phyloP scores from a whole-genome alignment of 2,329 filamentous ascomycete genomes.

The Cladophialophora yegresii region DNA sequence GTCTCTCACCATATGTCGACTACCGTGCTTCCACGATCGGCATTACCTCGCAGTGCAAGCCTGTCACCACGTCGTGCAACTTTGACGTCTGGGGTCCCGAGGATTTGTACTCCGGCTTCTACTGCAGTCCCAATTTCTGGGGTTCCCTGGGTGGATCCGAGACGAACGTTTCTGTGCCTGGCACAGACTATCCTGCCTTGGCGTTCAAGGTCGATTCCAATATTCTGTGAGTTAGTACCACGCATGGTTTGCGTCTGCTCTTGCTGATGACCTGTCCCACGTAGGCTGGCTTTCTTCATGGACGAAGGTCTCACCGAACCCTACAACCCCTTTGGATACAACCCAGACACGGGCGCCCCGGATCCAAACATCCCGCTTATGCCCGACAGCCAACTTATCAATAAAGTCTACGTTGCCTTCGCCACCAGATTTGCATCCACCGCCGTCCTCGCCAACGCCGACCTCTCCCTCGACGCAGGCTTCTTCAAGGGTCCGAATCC shows the following conservation, averaged over 20 bases:
- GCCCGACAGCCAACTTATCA: conserved; percentile 21
- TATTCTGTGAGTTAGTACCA: conserved; percentile 17
- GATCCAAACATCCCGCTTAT: neutral
- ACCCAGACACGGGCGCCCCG: conserved; percentile 8
- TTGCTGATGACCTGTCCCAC: neutral
- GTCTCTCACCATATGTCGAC: conserved; percentile 10
- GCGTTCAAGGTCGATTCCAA: conserved; percentile 13
- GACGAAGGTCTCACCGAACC: conserved; percentile 7
- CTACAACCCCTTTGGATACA: conserved; percentile 20
- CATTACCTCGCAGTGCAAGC: conserved; percentile 18
- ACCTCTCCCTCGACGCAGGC: conserved; percentile 8
- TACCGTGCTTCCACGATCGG: conserved; percentile 23
- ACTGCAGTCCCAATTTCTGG: conserved; percentile 19
- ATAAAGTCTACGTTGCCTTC: conserved; percentile 18
- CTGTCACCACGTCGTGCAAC: conserved; percentile 20
- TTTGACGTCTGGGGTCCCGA: conserved; percentile 9
- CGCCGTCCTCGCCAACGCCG: conserved; percentile 10
- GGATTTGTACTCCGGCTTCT: conserved; percentile 17
- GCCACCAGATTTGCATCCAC: conserved; percentile 12
- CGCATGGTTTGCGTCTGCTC: too few species aligned
- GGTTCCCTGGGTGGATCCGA: conserved; percentile 12
- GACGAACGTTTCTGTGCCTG: conserved; percentile 4
- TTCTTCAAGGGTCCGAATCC: conserved; percentile 4
- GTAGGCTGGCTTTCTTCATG: conserved; percentile 19
- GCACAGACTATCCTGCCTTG: conserved; percentile 12